Evolutionary conservation across 202 grass and related monocot species (phyloP).

Genomic region (Schoenoplectus triqueter): DNA sequence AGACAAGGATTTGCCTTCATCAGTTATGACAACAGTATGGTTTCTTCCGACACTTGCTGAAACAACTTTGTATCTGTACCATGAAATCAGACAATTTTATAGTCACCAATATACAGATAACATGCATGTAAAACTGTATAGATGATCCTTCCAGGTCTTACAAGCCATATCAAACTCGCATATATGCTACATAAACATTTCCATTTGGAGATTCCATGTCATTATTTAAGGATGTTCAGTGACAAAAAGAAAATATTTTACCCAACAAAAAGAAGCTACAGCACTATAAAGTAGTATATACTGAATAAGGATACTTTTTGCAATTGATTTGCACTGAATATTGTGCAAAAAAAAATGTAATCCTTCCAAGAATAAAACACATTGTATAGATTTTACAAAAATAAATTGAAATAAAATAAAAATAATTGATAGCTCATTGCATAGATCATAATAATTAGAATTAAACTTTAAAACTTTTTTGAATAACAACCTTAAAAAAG

Average conservation of each 20-base stretch:
- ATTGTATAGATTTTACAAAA: neutral
- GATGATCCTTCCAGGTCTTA: constrained; percentile 1
- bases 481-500: neutral
- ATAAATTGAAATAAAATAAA: neutral
- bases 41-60: constrained; percentile 80
- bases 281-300: neutral
- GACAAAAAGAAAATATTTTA: neutral
- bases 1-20: constrained; percentile 80
- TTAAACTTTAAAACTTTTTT: too few species aligned
- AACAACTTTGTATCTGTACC: constrained; percentile 67
- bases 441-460: too few species aligned
- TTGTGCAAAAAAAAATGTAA: neutral
- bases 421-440: too few species aligned
- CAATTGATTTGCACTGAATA: neutral
- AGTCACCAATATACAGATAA: constrained; percentile 4
- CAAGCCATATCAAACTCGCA: constrained; percentile 21
- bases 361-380: constrained; percentile 1
- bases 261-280: neutral
- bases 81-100: constrained; percentile 24
- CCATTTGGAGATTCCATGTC: neutral
- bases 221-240: neutral
- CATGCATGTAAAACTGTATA: constrained; percentile 7
- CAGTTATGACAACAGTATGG: constrained; percentile 84
- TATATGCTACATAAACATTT: constrained; percentile 14
- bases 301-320: neutral